Percentiles rank a stretch among this genome's conserved stretches.
These are phyloP conservation scores for Colletotrichum australisinense DNA, from an alignment of 2,329 filamentous ascomycete genomes.

Conservation along the genomic window DNA sequence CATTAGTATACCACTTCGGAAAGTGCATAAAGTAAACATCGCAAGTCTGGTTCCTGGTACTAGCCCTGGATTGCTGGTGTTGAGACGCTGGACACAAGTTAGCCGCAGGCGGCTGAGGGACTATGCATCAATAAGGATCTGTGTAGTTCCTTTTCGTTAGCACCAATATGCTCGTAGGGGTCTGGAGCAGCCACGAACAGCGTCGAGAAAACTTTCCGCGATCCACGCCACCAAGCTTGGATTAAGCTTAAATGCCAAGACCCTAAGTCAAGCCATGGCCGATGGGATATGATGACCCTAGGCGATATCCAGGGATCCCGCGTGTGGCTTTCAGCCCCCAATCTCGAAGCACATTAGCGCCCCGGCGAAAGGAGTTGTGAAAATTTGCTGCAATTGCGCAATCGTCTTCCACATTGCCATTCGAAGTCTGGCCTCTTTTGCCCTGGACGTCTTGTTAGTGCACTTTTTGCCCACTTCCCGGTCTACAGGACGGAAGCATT, in stretches of 20 bases:
- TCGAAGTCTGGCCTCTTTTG: too few relatives aligned
- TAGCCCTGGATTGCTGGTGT: neutral
- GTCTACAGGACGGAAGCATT: too few relatives aligned
- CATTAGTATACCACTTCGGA: too few relatives aligned
- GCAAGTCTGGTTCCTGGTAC: neutral
- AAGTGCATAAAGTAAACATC: neutral
- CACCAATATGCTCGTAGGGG: neutral
- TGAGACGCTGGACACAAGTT: neutral
- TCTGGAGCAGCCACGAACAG: neutral
- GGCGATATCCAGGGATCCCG: neutral
- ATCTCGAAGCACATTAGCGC: neutral
- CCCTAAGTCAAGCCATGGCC: neutral
- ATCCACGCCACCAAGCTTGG: neutral
- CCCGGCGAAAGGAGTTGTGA: neutral
- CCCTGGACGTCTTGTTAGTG: too few relatives aligned
- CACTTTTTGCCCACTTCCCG: too few relatives aligned
- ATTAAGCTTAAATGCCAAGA: constrained; percentile 16
- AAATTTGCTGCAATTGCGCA: neutral
- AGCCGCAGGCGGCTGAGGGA: neutral
- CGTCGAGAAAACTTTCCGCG: neutral
- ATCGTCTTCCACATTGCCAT: neutral
- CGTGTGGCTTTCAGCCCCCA: neutral
- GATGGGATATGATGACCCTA: too few relatives aligned
- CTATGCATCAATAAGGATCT: neutral
- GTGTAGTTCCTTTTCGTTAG: too few relatives aligned